Conservation (phyloP, 129 eudicot genomes). For the Flaveria linearis region DNA sequence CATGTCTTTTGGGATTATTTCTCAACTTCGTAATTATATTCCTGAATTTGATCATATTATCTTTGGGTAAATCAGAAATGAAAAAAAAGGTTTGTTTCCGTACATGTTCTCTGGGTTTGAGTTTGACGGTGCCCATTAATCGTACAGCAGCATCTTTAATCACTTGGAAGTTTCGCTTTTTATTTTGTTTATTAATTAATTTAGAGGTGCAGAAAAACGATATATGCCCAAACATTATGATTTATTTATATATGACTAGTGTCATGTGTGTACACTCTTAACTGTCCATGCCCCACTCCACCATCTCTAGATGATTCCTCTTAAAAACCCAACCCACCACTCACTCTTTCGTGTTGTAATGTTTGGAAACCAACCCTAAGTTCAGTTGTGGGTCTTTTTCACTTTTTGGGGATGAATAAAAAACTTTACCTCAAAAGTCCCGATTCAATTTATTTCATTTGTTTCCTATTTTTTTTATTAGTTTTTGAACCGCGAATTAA, state of each 20-base stretch:
- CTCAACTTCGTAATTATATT: too few relatives aligned
- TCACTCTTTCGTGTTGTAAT: too few relatives aligned
- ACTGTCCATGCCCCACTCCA: constrained; percentile 26
- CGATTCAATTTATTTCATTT: too few relatives aligned
- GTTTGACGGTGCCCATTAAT: constrained; percentile 4
- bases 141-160: constrained; percentile 14
- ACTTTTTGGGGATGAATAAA: not conserved
- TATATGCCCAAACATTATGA: too few relatives aligned
- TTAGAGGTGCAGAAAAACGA: too few relatives aligned
- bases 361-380: constrained; percentile 32
- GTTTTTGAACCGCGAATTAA: too few relatives aligned
- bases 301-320: not conserved
- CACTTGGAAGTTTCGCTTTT: not conserved
- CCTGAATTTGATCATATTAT: not conserved
- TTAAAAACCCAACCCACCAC: too few relatives aligned
- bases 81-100: constrained; percentile 10
- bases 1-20: too few relatives aligned
- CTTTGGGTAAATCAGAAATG: not conserved
- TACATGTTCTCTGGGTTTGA: constrained; percentile 22
- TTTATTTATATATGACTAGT: not conserved
- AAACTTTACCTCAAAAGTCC: not conserved
- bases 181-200: not conserved
- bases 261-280: constrained; percentile 20
- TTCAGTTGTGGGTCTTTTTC: constrained; percentile 10
- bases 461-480: too few relatives aligned